Percentiles rank a stretch among this genome's conserved stretches.
Conservation (phyloP, 768 basidiomycete species). For the Podaxis rugospora region DNA sequence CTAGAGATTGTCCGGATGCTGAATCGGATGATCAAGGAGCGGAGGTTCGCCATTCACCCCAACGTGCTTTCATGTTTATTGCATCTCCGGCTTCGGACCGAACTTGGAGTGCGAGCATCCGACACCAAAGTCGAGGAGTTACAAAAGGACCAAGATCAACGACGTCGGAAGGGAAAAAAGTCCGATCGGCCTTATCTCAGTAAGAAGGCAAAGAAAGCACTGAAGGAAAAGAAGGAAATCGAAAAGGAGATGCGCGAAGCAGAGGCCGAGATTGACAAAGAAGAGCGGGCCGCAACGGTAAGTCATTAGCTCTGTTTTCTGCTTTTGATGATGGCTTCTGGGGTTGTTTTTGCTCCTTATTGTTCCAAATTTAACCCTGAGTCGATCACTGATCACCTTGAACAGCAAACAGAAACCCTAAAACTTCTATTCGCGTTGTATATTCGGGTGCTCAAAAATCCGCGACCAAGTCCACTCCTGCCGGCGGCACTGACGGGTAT, state of each 20-base stretch:
- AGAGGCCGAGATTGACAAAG: slow-evolving; percentile 88
- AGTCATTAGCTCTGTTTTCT: slow-evolving; percentile 26
- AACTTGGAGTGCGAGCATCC: slow-evolving; percentile 78
- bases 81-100: slow-evolving; percentile 81
- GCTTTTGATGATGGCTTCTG: neutral
- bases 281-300: slow-evolving; percentile 81
- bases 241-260: slow-evolving; percentile 92
- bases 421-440: slow-evolving; percentile 97
- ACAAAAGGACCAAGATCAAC: slow-evolving; percentile 35
- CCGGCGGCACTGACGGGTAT: slow-evolving; percentile 89
- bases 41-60: slow-evolving; percentile 84
- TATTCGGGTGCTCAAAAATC: slow-evolving; percentile 91
- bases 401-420: slow-evolving; percentile 94
- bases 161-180: slow-evolving; percentile 55
- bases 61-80: slow-evolving; percentile 82
- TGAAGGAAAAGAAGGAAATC: slow-evolving; percentile 88
- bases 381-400: slow-evolving; percentile 10
- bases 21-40: slow-evolving; percentile 95
- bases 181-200: slow-evolving; percentile 72
- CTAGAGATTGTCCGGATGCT: slow-evolving; percentile 86
- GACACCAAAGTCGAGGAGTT: slow-evolving; percentile 54
- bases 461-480: slow-evolving; percentile 71
- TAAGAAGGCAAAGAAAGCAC: slow-evolving; percentile 83
- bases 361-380: slow-evolving; percentile 2
- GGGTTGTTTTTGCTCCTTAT: neutral